Evolutionary conservation across 2,329 filamentous ascomycete genomes (phyloP), one percentile per base, ranked within the genome.

Genomic region (Colletotrichum tamarilloi): DNA sequence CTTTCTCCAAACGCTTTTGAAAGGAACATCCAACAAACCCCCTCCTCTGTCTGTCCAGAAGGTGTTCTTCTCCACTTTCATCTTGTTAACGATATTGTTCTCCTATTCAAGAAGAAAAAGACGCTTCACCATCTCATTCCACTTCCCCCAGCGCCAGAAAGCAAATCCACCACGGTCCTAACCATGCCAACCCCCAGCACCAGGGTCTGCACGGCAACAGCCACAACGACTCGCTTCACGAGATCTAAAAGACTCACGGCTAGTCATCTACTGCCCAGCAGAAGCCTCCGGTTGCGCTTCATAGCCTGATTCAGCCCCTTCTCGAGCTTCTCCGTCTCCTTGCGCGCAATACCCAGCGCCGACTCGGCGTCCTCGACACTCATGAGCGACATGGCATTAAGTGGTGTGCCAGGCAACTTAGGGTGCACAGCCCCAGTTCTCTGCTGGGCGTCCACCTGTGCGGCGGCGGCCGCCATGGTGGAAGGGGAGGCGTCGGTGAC

Each of bases 321-420:
- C 82, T 92, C 91, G 35, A 92, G 79, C 77, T 85, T 88, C 75
- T 92, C 90, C 7, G 88, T 88, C 79, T 93, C 91, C 78, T 88
- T 90, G 63, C 87, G 85, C 32, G 89, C 87, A 49, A 86, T 80
- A 26, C 80, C 77, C 56, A 90, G 83, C 58, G 88, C 88, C 68
- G 82, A 83, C 82, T 93, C 92, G 2, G 91, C 88, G 72, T 93
- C 92, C 74, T 92, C 88, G 2, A 92, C 85, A 60, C 84, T 90
- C 85, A 93, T 88, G 8, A 91, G 81, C 5, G 87, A 87, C 74
- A 90, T 88, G 71, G 84, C 86, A 46, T 82, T 83, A 64, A 86
- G 84, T n/a, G 83, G 80, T 76, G 71, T 74, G 16, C 70, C 73
- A 5, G 76, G 72, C 4, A 75, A 64, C 52, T 76, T 76, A 24